These are phyloP conservation scores for Phytophthora syringae DNA, from an alignment of 352 stramenopile species.

Conservation along the genomic window DNA sequence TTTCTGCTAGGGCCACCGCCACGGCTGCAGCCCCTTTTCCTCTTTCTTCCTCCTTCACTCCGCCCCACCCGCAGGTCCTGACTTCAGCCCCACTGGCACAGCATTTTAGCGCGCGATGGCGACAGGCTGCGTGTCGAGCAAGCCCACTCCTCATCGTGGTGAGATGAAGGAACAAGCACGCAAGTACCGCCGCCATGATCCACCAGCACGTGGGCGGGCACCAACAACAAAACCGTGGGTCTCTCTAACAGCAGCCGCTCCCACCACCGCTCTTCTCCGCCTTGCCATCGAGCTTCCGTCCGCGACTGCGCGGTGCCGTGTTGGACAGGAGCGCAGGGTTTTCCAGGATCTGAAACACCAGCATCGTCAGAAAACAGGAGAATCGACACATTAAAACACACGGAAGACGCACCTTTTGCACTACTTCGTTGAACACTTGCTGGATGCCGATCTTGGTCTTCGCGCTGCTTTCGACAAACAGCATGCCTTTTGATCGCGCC, in stretches of 20 bases:
- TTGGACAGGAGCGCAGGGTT: constrained; percentile 91
- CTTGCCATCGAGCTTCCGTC: constrained; percentile 65
- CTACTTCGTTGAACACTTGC: constrained; percentile 98
- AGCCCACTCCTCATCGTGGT: constrained; percentile 14
- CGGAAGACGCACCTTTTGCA: constrained; percentile 92
- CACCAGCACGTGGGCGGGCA: constrained; percentile 15
- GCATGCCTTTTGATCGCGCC: constrained; percentile 96
- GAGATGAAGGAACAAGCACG: constrained; percentile 24
- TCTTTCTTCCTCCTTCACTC: constrained; percentile 2
- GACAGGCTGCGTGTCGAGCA: constrained; percentile 17
- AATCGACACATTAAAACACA: neutral
- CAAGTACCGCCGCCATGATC: constrained; percentile 8
- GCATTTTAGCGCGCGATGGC: neutral
- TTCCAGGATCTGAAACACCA: constrained; percentile 83
- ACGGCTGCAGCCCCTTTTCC: neutral
- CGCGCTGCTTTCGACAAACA: constrained; percentile 97
- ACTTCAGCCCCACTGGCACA: constrained; percentile 11
- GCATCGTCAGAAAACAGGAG: neutral
- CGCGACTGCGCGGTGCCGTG: constrained; percentile 76
- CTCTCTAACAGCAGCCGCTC: constrained; percentile 63
- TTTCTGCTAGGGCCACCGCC: constrained; percentile 7
- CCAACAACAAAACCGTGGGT: constrained; percentile 36
- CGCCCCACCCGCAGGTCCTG: constrained; percentile 3
- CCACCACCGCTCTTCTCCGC: constrained; percentile 60
- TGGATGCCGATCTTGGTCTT: constrained; percentile 96